Evolutionary conservation across 352 stramenopile species (phyloP), one percentile per base, ranked within the genome.

Genomic region (Aphanomyces cochlioides): DNA sequence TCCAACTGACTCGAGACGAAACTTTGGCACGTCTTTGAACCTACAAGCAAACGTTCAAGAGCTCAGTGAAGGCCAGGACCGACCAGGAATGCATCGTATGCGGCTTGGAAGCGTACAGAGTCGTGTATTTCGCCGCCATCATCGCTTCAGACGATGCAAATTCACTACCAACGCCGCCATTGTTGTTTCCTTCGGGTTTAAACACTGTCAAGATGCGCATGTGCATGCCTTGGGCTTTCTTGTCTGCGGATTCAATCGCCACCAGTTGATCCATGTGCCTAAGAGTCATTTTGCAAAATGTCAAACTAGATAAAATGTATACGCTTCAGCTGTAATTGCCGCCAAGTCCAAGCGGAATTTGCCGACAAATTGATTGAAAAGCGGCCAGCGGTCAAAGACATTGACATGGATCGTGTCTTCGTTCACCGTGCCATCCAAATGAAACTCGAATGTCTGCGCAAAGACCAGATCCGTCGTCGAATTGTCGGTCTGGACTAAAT

Each of bases 331-430:
- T 12, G 64, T 70, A 19, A 70, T 37, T 36, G 47, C 8, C 38
- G 48, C 10, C 10, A 70, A 8, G 3, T 43, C 47, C 5, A 70
- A 21, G 38, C 64, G 64, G 21, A 70, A 47, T 45, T 70, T 70
- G 54, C 64, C 64, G 4, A 70, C 64, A 47, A 64, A 70, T 38
- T 70, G 64, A 37, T 40, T 70, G 28, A 70, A 70, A 47, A 70
- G 47, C 7, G 64, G 64, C 64, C 64, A 70, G 13, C 47, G 45
- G 19, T 70, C 64, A 53, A 63, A 70, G 28, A 70, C 17, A 15
- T 70, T 47, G 8, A 70, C 34, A 45, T 70, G 64, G 4, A 70
- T 17, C 34, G 38, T 40, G 40, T 50, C 64, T 70, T 70, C 64
- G 40, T 70, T 70, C 6, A 17, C n/a, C 3, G 47, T 61, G 3